Conservation (phyloP, 345 rosid species). For the Linum lewisii region DNA sequence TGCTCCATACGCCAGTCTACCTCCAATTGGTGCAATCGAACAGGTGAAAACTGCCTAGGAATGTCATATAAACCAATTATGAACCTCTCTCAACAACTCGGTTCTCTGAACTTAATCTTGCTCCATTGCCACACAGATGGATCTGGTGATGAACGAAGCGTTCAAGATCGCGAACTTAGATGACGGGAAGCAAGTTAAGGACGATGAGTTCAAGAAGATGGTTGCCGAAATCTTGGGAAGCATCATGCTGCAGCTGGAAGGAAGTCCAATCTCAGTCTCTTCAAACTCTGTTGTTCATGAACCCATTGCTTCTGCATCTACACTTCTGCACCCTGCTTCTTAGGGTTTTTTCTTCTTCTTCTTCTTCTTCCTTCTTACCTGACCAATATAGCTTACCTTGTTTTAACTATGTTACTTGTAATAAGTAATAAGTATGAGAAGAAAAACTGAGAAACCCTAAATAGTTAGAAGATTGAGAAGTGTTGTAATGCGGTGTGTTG, state of each 20-base stretch:
- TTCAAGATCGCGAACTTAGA: conserved; percentile 54
- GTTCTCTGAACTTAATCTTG: not conserved
- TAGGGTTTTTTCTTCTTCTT: not conserved
- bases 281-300: conserved; percentile 87
- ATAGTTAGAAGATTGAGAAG: no score
- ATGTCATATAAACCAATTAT: no score
- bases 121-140: conserved; percentile 43
- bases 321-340: conserved; percentile 40
- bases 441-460: no score
- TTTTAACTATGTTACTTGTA: no score
- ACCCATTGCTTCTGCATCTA: conserved; percentile 54
- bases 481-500: no score
- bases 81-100: not conserved
- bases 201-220: conserved; percentile 78
- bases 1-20: conserved; percentile 70
- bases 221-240: conserved; percentile 64
- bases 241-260: conserved; percentile 76
- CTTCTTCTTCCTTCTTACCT: no score
- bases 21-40: conserved; percentile 74
- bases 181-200: conserved; percentile 67
- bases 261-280: conserved; percentile 56
- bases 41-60: conserved; percentile 57
- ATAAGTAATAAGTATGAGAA: no score
- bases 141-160: conserved; percentile 41
- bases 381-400: no score